These are phyloP conservation scores for Tolypocladium guangdongense DNA, from an alignment of 2,329 filamentous ascomycete genomes.

Conservation along the genomic window DNA sequence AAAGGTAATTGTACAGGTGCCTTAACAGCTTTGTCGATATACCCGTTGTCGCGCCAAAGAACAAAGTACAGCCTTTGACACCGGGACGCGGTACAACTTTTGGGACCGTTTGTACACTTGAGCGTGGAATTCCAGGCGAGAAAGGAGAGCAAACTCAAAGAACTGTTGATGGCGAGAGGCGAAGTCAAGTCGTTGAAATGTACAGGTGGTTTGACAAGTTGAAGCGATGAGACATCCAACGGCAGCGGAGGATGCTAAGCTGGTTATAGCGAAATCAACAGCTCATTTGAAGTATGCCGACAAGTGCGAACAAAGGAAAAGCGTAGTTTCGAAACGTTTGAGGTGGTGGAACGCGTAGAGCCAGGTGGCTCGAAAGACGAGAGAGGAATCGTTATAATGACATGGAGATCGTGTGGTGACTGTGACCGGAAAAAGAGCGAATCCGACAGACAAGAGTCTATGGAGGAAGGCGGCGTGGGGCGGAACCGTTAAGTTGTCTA, in stretches of 20 bases:
- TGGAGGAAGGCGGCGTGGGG: constrained; percentile 14
- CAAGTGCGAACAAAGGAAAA: constrained; percentile 25
- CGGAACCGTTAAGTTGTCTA: constrained; percentile 14
- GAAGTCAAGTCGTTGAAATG: constrained; percentile 16
- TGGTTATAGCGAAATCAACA: constrained; percentile 26
- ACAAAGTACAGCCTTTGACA: background rate
- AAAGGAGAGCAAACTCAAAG: constrained; percentile 5
- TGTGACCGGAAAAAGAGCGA: constrained; percentile 15
- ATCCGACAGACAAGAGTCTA: constrained; percentile 10
- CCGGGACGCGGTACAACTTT: constrained; percentile 1
- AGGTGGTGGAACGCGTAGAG: constrained; percentile 17
- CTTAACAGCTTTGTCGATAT: constrained; percentile 6
- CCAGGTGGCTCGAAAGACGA: constrained; percentile 19
- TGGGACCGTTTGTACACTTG: background rate
- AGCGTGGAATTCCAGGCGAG: constrained; percentile 8
- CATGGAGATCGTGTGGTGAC: constrained; percentile 25
- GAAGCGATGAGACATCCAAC: constrained; percentile 12
- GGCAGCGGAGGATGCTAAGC: constrained; percentile 11
- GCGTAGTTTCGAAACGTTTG: constrained; percentile 21
- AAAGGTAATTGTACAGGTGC: constrained; percentile 19
- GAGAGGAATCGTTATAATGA: constrained; percentile 31
- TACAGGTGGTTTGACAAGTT: constrained; percentile 18
- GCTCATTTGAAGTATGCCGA: constrained; percentile 28
- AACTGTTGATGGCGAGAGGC: constrained; percentile 5
- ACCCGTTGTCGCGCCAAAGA: constrained; percentile 2